Base-by-base conservation (phyloP, 352 stramenopile genomes). In the Globisporangium orthogonon region DNA sequence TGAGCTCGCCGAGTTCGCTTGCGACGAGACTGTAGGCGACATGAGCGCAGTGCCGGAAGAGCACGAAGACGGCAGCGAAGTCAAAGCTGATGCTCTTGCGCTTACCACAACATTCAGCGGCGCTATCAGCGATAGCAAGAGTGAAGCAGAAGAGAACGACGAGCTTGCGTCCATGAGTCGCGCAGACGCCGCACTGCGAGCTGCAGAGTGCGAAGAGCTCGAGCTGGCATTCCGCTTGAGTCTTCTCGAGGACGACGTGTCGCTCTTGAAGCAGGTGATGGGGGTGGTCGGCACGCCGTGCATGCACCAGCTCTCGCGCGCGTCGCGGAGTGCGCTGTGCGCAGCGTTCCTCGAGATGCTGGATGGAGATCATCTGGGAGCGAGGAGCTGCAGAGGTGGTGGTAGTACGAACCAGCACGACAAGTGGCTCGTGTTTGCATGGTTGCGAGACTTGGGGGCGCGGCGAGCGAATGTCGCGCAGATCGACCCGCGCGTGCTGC, bases 161-260 rank as follows among this genome's bases (percentile, higher is more conserved):
- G 51, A 50, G 14, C 43, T 54, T 53, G n/a, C 65, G 3, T 28
- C 59, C n/a, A 61, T 82, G 30, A 83, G 70, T 52, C 58, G 72
- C 15, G 56, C 60, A 40, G 73, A 87, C 2, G 70, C 72, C 13
- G 66, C 71, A 0, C 50, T 85, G 17, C 44, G 72, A 30, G 73
- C 78, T 11, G 73, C 65, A 0, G 43, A 69, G 2, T 74, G 74
- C 28, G 69, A 69, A 1, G 68, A 87, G 31, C 58, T 60, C 29
- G 76, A 89, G 15, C 33, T 89, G 14, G 78, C 76, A 23, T 52
- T 89, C 14, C 74, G 76, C 43, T 47, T 89, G 43, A 75, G 66
- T 41, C 70, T 86, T 31, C 43, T 89, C 7, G 78, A 83, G 61
- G 78, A 86, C 31, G 69, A 84, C 46, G 55, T 71, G 17, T 43